Evolutionary conservation across 352 stramenopile species (phyloP), one percentile per base, ranked within the genome.

Genomic region (Globisporangium yorkense): DNA sequence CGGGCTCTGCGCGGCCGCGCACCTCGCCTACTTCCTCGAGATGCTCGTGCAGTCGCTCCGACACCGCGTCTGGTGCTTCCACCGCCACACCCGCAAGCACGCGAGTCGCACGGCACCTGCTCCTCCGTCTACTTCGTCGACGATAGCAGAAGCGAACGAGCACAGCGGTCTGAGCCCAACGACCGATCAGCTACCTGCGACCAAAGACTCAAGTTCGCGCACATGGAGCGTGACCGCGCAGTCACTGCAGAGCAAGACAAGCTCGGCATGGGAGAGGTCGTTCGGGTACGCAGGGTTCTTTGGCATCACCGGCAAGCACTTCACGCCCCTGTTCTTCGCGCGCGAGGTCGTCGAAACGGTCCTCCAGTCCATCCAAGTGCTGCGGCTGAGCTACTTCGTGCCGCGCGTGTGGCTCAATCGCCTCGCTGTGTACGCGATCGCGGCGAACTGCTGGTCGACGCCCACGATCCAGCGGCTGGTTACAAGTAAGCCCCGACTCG

Each of bases 391-490:
- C 46, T 37, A 69, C 58, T 62, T 58, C 20, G 46, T 65, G 15
- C 59, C 63, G 15, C 59, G 50, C 16, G 45, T 62, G 1, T 65
- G 55, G 64, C 51, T 71, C 44, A 71, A 67, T 40, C 63, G 55
- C 9, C 35, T 74, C 3, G 76, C 66, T 21, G 65, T 66, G 18
- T 39, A 12, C 10, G 47, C 54, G 16, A 58, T 81, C 4, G 55
- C 66, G 13, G 7, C 71, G 13, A 77, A 71, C 43, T 84, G 72
- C 54, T 77, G 67, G 70, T 68, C 53, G 2, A 81, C 69, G 0
- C 71, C 73, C 16, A 52, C 63, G 5, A 33, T 67, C n/a, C 67
- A 68, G 21, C 54, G 59, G 1, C 44, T 56, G 1, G 61, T 48
- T 8, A 37, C 54, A 1, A 59, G 53, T 2, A 67, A 63, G 41